Conservation (phyloP, 2,329 filamentous ascomycete species). For the Talaromyces albobiverticillius region DNA sequence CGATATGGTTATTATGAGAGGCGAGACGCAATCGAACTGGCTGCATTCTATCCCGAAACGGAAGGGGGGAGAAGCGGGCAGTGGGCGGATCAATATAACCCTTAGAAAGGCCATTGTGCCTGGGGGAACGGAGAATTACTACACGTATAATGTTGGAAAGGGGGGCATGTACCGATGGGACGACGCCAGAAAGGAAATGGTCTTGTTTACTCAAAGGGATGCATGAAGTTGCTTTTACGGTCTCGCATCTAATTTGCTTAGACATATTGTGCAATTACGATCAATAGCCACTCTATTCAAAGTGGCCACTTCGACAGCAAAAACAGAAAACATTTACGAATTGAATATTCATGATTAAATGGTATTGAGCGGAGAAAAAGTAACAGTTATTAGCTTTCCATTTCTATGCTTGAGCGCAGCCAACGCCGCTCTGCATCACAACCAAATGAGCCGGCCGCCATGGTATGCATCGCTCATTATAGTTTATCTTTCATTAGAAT, state of each 20-base stretch:
- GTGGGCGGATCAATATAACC: slow-evolving; percentile 72
- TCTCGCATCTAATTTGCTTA: no score
- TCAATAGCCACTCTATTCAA: no score
- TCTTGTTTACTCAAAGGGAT: neutral
- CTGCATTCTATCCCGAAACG: slow-evolving; percentile 75
- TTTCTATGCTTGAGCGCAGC: neutral
- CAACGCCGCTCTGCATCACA: neutral
- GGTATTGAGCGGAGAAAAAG: neutral
- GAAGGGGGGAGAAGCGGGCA: slow-evolving; percentile 61
- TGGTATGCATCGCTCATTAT: neutral
- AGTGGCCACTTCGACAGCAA: no score
- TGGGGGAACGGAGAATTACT: slow-evolving; percentile 77
- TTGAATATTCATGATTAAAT: neutral
- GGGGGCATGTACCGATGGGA: slow-evolving; percentile 71
- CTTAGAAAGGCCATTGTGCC: slow-evolving; percentile 69
- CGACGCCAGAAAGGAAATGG: slow-evolving; percentile 26
- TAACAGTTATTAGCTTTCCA: neutral
- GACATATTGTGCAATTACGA: no score
- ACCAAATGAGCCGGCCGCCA: neutral
- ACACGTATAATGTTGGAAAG: slow-evolving; percentile 75
- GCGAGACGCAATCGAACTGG: slow-evolving; percentile 72
- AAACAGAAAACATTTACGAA: neutral
- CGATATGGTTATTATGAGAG: slow-evolving; percentile 78
- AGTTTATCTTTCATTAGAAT: neutral
- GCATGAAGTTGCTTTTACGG: neutral